Conservation (phyloP, 1,139 yeast genomes). For the Suhomyces chickasaworum region DNA sequence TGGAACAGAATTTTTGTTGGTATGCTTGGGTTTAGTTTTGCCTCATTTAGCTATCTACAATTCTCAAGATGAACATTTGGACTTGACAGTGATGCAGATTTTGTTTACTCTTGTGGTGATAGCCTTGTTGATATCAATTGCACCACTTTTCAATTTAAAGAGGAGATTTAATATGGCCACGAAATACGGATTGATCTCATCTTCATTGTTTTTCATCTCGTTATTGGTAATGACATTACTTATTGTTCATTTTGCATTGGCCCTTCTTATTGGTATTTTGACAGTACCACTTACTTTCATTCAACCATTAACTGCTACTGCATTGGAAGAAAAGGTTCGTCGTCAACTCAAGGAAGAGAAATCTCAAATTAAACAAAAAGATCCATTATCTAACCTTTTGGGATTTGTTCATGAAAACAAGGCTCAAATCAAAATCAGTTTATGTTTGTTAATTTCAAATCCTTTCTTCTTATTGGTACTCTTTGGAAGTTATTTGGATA, state of each 20-base stretch:
- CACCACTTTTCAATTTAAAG: conserved; percentile 22
- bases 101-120: conserved; percentile 23
- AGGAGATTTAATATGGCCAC: conserved; percentile 22
- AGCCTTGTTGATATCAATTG: conserved; percentile 22
- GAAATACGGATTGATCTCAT: conserved; percentile 36
- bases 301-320: conserved; percentile 37
- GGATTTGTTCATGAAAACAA: conserved; percentile 19
- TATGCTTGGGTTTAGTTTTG: conserved; percentile 29
- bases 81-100: conserved; percentile 21
- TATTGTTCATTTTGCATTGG: conserved; percentile 82
- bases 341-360: conserved; percentile 1
- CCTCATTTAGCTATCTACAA: conserved; percentile 26
- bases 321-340: conserved; percentile 9
- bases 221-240: conserved; percentile 72
- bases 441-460: conserved; percentile 50
- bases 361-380: conserved; percentile 7
- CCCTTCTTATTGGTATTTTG: conserved; percentile 66
- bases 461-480: conserved; percentile 52
- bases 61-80: conserved; percentile 18
- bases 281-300: conserved; percentile 74
- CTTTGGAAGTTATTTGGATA: conserved; percentile 35
- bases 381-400: conserved; percentile 17
- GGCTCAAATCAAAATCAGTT: conserved; percentile 28
- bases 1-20: conserved; percentile 36
- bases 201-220: conserved; percentile 62